Conservation (phyloP, 495 filamentous ascomycete species). For the Aspergillus carlsbadensis region DNA sequence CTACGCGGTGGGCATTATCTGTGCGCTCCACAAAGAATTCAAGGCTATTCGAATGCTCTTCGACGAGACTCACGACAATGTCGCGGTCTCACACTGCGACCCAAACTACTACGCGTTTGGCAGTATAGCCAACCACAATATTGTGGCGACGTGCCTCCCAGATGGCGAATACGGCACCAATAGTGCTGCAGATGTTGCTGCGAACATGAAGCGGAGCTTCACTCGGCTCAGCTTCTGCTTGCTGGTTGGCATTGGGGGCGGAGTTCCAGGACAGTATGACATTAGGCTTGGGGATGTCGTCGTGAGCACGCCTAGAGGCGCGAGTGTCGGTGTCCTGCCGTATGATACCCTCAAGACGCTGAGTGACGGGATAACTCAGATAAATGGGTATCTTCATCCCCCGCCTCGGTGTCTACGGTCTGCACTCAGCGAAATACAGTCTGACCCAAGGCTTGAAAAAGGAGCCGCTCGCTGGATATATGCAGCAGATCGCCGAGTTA, state of each 20-base stretch:
- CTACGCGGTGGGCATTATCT: slow-evolving; percentile 36
- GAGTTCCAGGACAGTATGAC: slow-evolving; percentile 26
- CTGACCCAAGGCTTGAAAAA: not conserved
- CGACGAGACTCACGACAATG: slow-evolving; percentile 26
- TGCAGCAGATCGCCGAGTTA: no score
- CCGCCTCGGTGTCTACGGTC: slow-evolving; percentile 30
- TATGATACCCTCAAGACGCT: slow-evolving; percentile 41
- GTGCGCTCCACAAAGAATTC: slow-evolving; percentile 32
- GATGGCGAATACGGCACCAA: slow-evolving; percentile 26
- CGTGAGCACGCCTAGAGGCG: slow-evolving; percentile 25
- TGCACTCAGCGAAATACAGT: slow-evolving; percentile 24
- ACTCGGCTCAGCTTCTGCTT: slow-evolving; percentile 23
- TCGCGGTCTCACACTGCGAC: slow-evolving; percentile 15
- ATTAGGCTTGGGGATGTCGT: slow-evolving; percentile 39
- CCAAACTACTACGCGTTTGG: slow-evolving; percentile 37
- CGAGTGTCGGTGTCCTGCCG: slow-evolving; percentile 29
- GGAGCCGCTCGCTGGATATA: not conserved
- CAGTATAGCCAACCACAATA: slow-evolving; percentile 28
- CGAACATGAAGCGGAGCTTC: slow-evolving; percentile 27
- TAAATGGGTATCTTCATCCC: slow-evolving; percentile 35
- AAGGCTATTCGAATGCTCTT: slow-evolving; percentile 29
- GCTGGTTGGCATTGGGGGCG: slow-evolving; percentile 40
- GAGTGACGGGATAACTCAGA: slow-evolving; percentile 24
- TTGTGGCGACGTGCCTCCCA: slow-evolving; percentile 34
- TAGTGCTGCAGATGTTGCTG: slow-evolving; percentile 24